Evolutionary conservation across 2,329 filamentous ascomycete species (phyloP).

Genomic region (Ilyonectria destructans): DNA sequence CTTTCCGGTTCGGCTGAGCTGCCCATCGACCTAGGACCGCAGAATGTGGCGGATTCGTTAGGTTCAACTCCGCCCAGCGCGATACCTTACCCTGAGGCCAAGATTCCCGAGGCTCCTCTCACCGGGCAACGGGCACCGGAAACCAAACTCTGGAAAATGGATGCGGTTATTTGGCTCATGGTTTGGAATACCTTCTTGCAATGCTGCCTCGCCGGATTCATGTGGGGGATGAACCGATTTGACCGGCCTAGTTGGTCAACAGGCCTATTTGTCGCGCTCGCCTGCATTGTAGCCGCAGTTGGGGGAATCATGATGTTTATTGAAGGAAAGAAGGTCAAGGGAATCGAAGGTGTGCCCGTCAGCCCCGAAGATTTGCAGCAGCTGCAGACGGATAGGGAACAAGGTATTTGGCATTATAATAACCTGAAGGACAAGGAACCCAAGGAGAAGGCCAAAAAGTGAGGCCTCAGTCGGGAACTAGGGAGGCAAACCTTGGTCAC

Average conservation of each 20-base stretch:
- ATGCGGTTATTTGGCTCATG: constrained; percentile 85
- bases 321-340: constrained; percentile 82
- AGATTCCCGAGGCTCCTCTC: constrained; percentile 77
- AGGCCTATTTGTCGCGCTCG: constrained; percentile 83
- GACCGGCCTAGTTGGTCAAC: constrained; percentile 85
- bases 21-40: constrained; percentile 67
- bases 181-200: constrained; percentile 87
- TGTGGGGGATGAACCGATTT: constrained; percentile 86
- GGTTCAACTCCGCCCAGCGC: constrained; percentile 45
- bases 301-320: constrained; percentile 80
- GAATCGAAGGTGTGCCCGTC: constrained; percentile 80
- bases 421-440: constrained; percentile 58
- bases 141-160: constrained; percentile 82
- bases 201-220: constrained; percentile 80
- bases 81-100: constrained; percentile 76
- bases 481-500: neutral
- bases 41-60: constrained; percentile 64
- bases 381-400: constrained; percentile 67
- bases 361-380: constrained; percentile 68
- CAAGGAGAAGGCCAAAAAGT: constrained; percentile 13
- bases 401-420: constrained; percentile 71
- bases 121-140: constrained; percentile 80
- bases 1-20: constrained; percentile 77
- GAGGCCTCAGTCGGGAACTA: neutral
- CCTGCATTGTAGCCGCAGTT: constrained; percentile 77